phyloP scores from a whole-genome alignment of 2,329 filamentous ascomycete genomes.

The Dothideomycetidae sp. region DNA sequence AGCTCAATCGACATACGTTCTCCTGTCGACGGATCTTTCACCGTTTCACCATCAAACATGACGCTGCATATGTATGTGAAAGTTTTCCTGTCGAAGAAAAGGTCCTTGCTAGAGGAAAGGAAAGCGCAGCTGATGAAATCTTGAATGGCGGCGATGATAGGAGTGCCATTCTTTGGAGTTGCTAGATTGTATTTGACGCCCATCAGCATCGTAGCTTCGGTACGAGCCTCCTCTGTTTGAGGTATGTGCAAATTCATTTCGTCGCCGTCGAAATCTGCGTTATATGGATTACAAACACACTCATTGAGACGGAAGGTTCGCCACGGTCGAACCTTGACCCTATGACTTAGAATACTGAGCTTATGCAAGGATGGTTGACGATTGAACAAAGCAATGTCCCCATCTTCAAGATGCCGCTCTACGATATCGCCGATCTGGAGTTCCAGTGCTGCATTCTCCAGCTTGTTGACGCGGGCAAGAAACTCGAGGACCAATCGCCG shows the following conservation, averaged over 20 bases:
- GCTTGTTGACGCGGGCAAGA: constrained; percentile 33
- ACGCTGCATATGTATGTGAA: constrained; percentile 86
- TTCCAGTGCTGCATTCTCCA: constrained; percentile 55
- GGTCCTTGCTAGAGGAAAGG: constrained; percentile 79
- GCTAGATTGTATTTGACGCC: constrained; percentile 92
- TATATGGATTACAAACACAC: constrained; percentile 96
- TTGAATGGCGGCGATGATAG: constrained; percentile 96
- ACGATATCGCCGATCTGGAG: constrained; percentile 77
- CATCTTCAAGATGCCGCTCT: constrained; percentile 86
- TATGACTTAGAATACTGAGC: constrained; percentile 93
- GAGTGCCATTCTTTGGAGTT: constrained; percentile 94
- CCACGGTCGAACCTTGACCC: constrained; percentile 85
- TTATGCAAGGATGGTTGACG: constrained; percentile 96
- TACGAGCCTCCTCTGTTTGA: constrained; percentile 89
- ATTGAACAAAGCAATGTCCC: constrained; percentile 94
- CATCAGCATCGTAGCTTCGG: constrained; percentile 93
- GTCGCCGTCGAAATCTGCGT: constrained; percentile 96
- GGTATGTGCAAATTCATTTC: constrained; percentile 99
- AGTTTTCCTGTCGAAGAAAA: constrained; percentile 75
- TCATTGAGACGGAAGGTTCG: constrained; percentile 94
- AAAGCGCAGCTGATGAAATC: constrained; percentile 97
- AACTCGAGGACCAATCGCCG: constrained; percentile 59
- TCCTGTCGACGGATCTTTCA: constrained; percentile 32
- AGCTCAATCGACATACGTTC: constrained; percentile 56
- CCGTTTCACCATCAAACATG: constrained; percentile 66